phyloP scores from a whole-genome alignment of 371 early-diverging fungal species.

The Mortierella sp. region DNA sequence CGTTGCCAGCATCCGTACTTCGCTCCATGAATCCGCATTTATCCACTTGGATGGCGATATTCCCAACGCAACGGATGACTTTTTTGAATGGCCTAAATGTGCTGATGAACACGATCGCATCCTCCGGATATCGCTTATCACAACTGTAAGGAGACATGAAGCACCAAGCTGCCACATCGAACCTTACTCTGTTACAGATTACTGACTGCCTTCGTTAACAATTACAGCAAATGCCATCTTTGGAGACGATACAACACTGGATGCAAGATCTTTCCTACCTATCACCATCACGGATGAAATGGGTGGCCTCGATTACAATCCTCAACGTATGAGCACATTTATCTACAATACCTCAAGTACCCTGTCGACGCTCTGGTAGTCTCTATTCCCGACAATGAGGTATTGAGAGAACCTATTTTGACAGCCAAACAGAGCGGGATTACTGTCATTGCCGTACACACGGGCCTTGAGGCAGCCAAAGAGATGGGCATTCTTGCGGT shows the following conservation, averaged over 20 bases:
- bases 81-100: conserved; percentile 19
- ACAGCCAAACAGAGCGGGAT: conserved; percentile 23
- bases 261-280: conserved; percentile 2
- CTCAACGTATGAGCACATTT: conserved; percentile 11
- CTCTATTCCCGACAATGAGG: conserved; percentile 38
- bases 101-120: background rate
- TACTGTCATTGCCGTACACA: conserved; percentile 37
- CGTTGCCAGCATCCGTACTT: background rate
- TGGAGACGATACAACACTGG: conserved; percentile 7
- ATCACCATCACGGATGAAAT: conserved; percentile 13
- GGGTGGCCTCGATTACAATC: conserved; percentile 15
- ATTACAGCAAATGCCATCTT: conserved; percentile 7
- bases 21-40: background rate
- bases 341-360: conserved; percentile 15
- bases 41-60: background rate
- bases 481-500: conserved; percentile 37
- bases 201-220: background rate
- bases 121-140: conserved; percentile 20
- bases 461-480: conserved; percentile 29
- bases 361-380: conserved; percentile 32
- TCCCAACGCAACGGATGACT: background rate
- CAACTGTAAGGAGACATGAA: conserved; percentile 15
- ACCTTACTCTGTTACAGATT: background rate
- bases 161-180: no score
- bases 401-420: conserved; percentile 16